A percentile compares a stretch with the other conserved stretches of the same genome.
These are phyloP conservation scores for Rosellinia necatrix DNA, from an alignment of 2,329 filamentous ascomycete species.

Conservation along the genomic window DNA sequence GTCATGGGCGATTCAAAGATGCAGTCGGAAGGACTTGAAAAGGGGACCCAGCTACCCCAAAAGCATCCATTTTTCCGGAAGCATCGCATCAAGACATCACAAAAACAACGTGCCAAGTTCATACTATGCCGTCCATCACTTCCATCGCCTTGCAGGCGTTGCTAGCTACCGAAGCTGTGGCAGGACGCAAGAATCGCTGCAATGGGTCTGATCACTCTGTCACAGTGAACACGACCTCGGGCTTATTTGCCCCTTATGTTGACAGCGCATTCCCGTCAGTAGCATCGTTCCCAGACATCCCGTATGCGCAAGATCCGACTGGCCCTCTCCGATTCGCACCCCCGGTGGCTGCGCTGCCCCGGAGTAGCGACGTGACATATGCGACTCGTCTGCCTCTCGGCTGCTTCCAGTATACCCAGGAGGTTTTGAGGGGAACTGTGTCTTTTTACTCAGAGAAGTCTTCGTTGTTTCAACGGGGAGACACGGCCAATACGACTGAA, in stretches of 20 bases:
- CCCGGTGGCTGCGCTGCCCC: slow-evolving; percentile 12
- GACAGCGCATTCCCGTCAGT: slow-evolving; percentile 13
- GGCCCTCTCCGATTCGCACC: slow-evolving; percentile 23
- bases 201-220: background rate
- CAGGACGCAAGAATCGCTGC: slow-evolving; percentile 1
- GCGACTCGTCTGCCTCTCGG: slow-evolving; percentile 10
- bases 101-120: background rate
- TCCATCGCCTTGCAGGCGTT: background rate
- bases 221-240: slow-evolving; percentile 19
- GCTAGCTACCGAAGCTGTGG: background rate
- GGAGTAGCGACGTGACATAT: background rate
- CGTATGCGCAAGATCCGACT: slow-evolving; percentile 27
- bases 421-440: background rate
- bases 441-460: slow-evolving; percentile 1
- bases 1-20: background rate
- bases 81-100: background rate
- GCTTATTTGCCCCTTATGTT: slow-evolving; percentile 5
- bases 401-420: slow-evolving; percentile 14
- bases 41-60: background rate
- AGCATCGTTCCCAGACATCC: slow-evolving; percentile 23
- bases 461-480: slow-evolving; percentile 10
- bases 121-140: background rate
- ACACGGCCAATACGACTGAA: slow-evolving; percentile 18
- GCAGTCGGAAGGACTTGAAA: background rate
- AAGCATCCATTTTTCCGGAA: background rate